A percentile compares a stretch with the other conserved stretches of the same genome.
Conservation (phyloP, 2,329 filamentous ascomycete species). For the Apiospora rasikravindrae region DNA sequence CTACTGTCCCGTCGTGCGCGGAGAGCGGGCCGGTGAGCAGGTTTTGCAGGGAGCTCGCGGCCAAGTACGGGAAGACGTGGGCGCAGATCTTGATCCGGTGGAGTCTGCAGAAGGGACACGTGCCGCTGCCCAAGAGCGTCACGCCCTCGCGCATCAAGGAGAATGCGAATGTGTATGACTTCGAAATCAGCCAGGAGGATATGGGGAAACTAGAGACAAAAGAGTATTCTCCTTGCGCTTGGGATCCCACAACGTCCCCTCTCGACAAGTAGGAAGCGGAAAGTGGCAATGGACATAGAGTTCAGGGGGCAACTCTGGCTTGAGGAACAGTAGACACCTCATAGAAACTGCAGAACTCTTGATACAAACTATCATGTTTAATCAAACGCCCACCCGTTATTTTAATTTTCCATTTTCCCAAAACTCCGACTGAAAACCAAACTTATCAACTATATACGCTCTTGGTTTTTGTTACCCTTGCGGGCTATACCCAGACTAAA, state of each 20-base stretch:
- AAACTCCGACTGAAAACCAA: neutral
- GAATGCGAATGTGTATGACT: slow-evolving; percentile 64
- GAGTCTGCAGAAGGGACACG: slow-evolving; percentile 78
- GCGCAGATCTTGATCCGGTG: slow-evolving; percentile 83
- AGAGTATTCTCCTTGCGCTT: slow-evolving; percentile 60
- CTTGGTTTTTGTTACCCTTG: neutral
- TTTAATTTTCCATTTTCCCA: neutral
- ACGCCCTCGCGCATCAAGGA: slow-evolving; percentile 68
- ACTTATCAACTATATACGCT: neutral
- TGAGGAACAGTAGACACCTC: neutral
- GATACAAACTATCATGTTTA: neutral
- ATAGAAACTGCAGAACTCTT: neutral
- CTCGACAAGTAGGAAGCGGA: slow-evolving; percentile 43
- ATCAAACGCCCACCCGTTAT: neutral
- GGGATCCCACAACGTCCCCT: slow-evolving; percentile 59
- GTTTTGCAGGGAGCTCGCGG: slow-evolving; percentile 65
- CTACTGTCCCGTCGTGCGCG: slow-evolving; percentile 66
- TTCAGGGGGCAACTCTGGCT: neutral
- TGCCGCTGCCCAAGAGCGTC: slow-evolving; percentile 77
- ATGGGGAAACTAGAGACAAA: slow-evolving; percentile 54
- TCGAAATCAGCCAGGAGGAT: slow-evolving; percentile 60
- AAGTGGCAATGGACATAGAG: neutral
- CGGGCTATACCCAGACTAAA: neutral
- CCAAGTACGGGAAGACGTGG: slow-evolving; percentile 75
- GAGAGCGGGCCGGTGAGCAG: slow-evolving; percentile 73